phyloP scores from a whole-genome alignment of 441 rosid genomes.

The Macaranga tanarius region DNA sequence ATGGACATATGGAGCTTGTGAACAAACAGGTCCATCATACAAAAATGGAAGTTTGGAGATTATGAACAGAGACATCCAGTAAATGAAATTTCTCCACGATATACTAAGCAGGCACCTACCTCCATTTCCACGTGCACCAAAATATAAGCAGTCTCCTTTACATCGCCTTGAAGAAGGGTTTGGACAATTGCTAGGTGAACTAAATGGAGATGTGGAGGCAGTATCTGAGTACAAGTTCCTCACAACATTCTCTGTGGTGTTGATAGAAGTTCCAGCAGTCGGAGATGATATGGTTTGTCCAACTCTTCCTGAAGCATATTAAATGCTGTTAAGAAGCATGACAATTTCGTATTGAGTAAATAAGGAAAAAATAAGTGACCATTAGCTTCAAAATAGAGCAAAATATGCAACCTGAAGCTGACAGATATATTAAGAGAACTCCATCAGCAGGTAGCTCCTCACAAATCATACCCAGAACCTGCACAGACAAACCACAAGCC shows the following conservation, averaged over 20 bases:
- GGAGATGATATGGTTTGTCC: slow-evolving; percentile 46
- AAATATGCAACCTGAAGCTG: slow-evolving; percentile 73
- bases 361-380: background rate
- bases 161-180: slow-evolving; percentile 44
- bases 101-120: slow-evolving; percentile 63
- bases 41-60: background rate
- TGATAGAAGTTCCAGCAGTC: slow-evolving; percentile 47
- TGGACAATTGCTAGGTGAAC: slow-evolving; percentile 37
- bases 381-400: slow-evolving; percentile 15
- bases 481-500: slow-evolving; percentile 29
- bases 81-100: slow-evolving; percentile 11
- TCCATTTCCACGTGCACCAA: slow-evolving; percentile 75
- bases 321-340: slow-evolving; percentile 26
- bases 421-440: slow-evolving; percentile 72
- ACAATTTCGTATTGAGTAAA: slow-evolving; percentile 7
- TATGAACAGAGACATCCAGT: background rate
- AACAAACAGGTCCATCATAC: background rate
- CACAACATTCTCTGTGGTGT: slow-evolving; percentile 40
- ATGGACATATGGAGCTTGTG: background rate
- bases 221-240: slow-evolving; percentile 56
- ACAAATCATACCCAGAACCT: slow-evolving; percentile 86
- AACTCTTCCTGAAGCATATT: slow-evolving; percentile 48
- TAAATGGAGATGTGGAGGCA: slow-evolving; percentile 40
- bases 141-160: slow-evolving; percentile 50
- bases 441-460: slow-evolving; percentile 91